phyloP scores from a whole-genome alignment of 805 yeast species.

The Saccharomycopsis fermentans region DNA sequence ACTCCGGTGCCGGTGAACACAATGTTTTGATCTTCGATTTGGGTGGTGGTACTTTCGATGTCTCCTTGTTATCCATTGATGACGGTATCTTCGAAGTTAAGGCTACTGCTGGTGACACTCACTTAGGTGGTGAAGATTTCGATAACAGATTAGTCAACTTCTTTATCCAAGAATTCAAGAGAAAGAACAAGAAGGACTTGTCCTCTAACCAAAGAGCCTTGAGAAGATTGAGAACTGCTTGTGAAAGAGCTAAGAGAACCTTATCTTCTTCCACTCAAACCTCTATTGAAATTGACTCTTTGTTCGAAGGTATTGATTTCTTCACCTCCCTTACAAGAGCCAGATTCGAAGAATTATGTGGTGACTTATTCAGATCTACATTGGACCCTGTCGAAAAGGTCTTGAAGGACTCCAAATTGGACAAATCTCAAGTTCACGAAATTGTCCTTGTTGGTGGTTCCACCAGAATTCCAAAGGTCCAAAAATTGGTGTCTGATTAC shows the following conservation, averaged over 20 bases:
- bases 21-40: conserved; percentile 89
- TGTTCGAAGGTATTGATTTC: conserved; percentile 94
- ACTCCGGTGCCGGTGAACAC: conserved; percentile 77
- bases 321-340: conserved; percentile 98
- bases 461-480: conserved; percentile 97
- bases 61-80: conserved; percentile 82
- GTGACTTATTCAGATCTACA: conserved; percentile 91
- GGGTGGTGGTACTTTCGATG: conserved; percentile 99
- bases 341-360: conserved; percentile 96
- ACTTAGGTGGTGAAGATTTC: conserved; percentile 98
- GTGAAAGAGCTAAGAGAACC: conserved; percentile 99
- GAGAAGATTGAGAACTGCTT: conserved; percentile 97
- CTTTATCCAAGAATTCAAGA: conserved; percentile 92
- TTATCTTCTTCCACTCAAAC: conserved; percentile 96
- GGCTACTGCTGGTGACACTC: conserved; percentile 78
- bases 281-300: conserved; percentile 90
- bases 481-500: conserved; percentile 92
- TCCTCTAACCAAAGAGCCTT: conserved; percentile 91
- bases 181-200: conserved; percentile 94
- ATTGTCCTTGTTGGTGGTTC: conserved; percentile 98
- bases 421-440: conserved; percentile 87
- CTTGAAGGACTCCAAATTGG: conserved; percentile 84
- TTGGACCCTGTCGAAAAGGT: conserved; percentile 95
- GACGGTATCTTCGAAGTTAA: conserved; percentile 96
- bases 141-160: conserved; percentile 93